Base-by-base conservation (phyloP, 805 yeast species). In the Ogataea saltuana region DNA sequence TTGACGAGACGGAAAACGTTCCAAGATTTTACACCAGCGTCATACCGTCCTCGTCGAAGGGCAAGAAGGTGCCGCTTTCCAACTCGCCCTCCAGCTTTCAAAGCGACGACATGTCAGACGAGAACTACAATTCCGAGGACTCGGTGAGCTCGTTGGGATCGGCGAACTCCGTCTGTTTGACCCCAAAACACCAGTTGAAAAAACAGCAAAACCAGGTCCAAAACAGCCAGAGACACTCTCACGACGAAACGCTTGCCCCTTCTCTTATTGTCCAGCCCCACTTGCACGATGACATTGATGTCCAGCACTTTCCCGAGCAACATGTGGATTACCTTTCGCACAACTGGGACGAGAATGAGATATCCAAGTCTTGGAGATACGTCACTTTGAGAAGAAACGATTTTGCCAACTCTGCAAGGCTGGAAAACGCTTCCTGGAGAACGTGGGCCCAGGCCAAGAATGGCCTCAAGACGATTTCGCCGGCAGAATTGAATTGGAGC, bases 241-340 rank as follows among this genome's bases (percentile, higher is more conserved):
- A 46, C 15, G 46, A 49, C 13, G 43, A 40, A 20, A 44, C 39
- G 1, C 28, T 34, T 9, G 38, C 40, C 12, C 50, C 44, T 5
- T 31, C 44, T 27, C 31, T 49, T 13, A 22, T 44, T 6, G 32
- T 41, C 3, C 52, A 45, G 27, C 55, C 71, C 31, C 55, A 69
- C 19, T 83, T 85, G n/a, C 93, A 84, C 55, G 97, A 90, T 65
- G 97, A 90, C 65, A 78, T 80, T 23, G 95, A 85, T 58, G 71
- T 90, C 27, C 77, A 76, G 40, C 78, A 80, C 53, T 93, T 85
- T 57, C 97, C 98, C 4, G 78, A 85, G 39, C 77, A 83, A 42
- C 97, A 90, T 60, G 99, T 93, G 7, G 99, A 93, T 68, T 93
- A 93, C 65, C 72, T 93, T 39, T 86, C 96, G 4, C 97, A 93